Conservation (phyloP, 352 stramenopile genomes). For the Globisporangium emineosum region DNA sequence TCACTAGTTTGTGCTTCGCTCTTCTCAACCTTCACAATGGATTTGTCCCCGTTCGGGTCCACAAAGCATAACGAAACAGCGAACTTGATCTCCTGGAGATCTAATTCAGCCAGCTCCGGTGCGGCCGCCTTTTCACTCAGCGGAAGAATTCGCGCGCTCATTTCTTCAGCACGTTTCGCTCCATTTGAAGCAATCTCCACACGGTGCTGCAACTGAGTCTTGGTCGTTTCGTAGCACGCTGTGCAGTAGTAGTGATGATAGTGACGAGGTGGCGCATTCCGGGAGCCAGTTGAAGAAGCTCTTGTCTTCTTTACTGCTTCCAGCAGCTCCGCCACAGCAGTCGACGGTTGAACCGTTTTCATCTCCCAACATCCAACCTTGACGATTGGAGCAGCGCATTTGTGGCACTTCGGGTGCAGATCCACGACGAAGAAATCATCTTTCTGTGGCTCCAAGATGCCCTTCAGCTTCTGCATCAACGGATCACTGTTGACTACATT, state of each 20-base stretch:
- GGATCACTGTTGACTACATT: constrained; percentile 88
- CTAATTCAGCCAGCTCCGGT: constrained; percentile 62
- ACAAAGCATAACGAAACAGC: constrained; percentile 55
- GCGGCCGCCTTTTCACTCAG: constrained; percentile 58
- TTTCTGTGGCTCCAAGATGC: constrained; percentile 98
- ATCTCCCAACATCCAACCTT: constrained; percentile 84
- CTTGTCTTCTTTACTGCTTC: constrained; percentile 75
- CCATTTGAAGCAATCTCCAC: constrained; percentile 65
- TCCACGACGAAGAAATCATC: constrained; percentile 99
- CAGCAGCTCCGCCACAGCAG: constrained; percentile 75
- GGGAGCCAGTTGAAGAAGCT: constrained; percentile 54
- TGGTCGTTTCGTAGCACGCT: constrained; percentile 68
- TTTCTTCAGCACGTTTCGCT: constrained; percentile 61
- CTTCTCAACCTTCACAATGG: constrained; percentile 18
- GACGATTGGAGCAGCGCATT: constrained; percentile 80
- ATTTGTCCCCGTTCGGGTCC: constrained; percentile 31
- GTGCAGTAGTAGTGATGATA: constrained; percentile 84
- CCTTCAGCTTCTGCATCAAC: constrained; percentile 97
- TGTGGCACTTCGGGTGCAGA: constrained; percentile 89
- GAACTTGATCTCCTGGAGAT: constrained; percentile 84
- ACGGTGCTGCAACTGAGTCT: constrained; percentile 70
- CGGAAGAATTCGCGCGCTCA: constrained; percentile 58
- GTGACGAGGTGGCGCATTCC: constrained; percentile 66
- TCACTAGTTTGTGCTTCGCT: constrained; percentile 7
- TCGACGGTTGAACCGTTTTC: constrained; percentile 58